Conservation (phyloP, 2,329 filamentous ascomycete species). For the Macroventuria anomochaeta region DNA sequence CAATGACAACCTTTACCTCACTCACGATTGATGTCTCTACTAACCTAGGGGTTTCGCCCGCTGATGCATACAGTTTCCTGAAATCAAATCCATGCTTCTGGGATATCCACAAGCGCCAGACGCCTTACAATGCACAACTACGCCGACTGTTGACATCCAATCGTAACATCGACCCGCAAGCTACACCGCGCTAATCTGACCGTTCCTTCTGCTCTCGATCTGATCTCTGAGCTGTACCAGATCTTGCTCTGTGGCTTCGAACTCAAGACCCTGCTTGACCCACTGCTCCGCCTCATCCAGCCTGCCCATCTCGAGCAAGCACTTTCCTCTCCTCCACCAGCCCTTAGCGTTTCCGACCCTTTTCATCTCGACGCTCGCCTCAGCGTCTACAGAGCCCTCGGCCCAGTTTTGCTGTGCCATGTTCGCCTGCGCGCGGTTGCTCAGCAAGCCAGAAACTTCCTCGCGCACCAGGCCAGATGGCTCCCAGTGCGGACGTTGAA, state of each 20-base stretch:
- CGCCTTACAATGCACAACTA: constrained; percentile 30
- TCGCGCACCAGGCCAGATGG: constrained; percentile 82
- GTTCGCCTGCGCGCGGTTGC: constrained; percentile 88
- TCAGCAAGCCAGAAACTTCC: constrained; percentile 79
- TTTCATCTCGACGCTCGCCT: constrained; percentile 87
- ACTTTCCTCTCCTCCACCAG: constrained; percentile 88
- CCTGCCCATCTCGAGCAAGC: constrained; percentile 88
- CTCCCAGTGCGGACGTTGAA: constrained; percentile 84
- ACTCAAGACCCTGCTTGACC: constrained; percentile 78
- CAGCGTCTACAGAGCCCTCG: constrained; percentile 85
- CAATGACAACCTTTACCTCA: not conserved
- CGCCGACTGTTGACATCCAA: not conserved
- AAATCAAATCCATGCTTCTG: constrained; percentile 13
- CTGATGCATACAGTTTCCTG: not conserved
- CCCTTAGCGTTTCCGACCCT: constrained; percentile 88
- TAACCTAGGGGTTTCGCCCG: not conserved
- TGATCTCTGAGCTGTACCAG: constrained; percentile 48
- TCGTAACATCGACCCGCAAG: too few species aligned
- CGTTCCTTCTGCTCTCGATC: constrained; percentile 54
- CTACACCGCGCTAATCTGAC: constrained; percentile 4
- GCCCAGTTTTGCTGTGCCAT: constrained; percentile 84
- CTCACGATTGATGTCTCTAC: not conserved
- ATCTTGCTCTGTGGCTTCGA: constrained; percentile 69
- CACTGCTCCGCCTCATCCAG: constrained; percentile 82
- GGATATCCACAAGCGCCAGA: constrained; percentile 23